Evolutionary conservation across 225 moss, liverwort and hornwort species (phyloP), one percentile per base, ranked within the genome.

Genomic region (Bryoerythrophyllum caledonicum): DNA sequence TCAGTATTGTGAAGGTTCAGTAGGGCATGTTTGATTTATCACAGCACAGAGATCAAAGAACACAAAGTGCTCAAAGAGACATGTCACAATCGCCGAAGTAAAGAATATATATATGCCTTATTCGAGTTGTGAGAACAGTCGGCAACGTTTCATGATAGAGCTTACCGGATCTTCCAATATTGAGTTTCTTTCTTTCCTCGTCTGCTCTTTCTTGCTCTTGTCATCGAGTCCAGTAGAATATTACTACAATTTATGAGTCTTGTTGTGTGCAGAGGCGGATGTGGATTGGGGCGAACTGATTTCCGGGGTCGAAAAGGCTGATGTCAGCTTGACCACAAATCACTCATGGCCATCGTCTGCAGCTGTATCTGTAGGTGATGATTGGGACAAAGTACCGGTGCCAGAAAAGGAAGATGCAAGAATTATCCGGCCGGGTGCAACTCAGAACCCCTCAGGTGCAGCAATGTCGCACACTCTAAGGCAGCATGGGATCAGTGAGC

Each of bases 271-370:
- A 87, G 87, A 74, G 38, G 61, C 66, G 9, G 82, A 67, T 54
- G 84, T 76, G 57, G 76, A 84, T 24, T 86, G 86, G 86, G 69
- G 83, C 37, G 55, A 54, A 60, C 32, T 76, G 70, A 28, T 76
- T 40, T 48, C 81, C 51, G 83, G 73, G 25, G 56, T 73, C 30
- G 74, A 63, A 5, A 58, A 52, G 41, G 54, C 24, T 55, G 77
- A 76, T 68, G 82, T 54, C 10, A 38, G 8, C 26, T 73, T 69
- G 60, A 40, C 70, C 49, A 53, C n/a, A 13, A 30, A 58, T 46
- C 10, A 24, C 41, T 19, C 17, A 17, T 56, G 68, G 78, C 72
- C 52, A 28, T 75, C 75, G 44, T 14, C 74, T 70, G 19, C 68
- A 73, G 57, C 10, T 44, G 78, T 30, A 26, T 26, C 44, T 7